A percentile compares a stretch with the other conserved stretches of the same genome.
These are phyloP conservation scores for Metschnikowia noctiluminum DNA, from an alignment of 805 yeast genomes.

Conservation along the genomic window DNA sequence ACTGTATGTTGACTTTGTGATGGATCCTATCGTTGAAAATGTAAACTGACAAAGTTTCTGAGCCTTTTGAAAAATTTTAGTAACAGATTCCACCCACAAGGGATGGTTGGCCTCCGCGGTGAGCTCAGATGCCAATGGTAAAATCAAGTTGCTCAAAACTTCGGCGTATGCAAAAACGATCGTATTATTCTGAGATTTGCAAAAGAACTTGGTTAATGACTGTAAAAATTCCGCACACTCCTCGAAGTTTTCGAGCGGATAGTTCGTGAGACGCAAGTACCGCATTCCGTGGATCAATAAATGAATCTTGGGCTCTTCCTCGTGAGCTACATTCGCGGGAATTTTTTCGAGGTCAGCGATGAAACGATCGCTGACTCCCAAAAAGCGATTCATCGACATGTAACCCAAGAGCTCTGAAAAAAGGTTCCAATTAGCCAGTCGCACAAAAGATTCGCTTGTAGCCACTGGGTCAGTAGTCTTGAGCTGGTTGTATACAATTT, in stretches of 20 bases:
- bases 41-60: conserved; percentile 39
- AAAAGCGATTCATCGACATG: conserved; percentile 81
- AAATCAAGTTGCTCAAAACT: conserved; percentile 67
- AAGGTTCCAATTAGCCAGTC: conserved; percentile 91
- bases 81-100: conserved; percentile 83
- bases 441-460: conserved; percentile 55
- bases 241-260: conserved; percentile 86
- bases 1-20: conserved; percentile 3
- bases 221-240: conserved; percentile 89
- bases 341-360: conserved; percentile 87
- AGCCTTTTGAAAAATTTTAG: conserved; percentile 52
- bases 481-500: conserved; percentile 86
- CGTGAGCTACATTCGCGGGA: conserved; percentile 41
- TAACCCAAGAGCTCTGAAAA: conserved; percentile 86
- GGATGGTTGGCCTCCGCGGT: conserved; percentile 97
- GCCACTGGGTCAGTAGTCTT: conserved; percentile 84
- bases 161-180: conserved; percentile 80
- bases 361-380: conserved; percentile 88
- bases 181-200: conserved; percentile 58
- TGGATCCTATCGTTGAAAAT: conserved; percentile 1
- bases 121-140: conserved; percentile 79
- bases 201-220: conserved; percentile 81
- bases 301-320: conserved; percentile 56
- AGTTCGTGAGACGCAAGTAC: conserved; percentile 70
- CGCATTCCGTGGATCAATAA: conserved; percentile 90